These are phyloP conservation scores for Laguncularia racemosa DNA, from an alignment of 345 rosid genomes.

Conservation along the genomic window DNA sequence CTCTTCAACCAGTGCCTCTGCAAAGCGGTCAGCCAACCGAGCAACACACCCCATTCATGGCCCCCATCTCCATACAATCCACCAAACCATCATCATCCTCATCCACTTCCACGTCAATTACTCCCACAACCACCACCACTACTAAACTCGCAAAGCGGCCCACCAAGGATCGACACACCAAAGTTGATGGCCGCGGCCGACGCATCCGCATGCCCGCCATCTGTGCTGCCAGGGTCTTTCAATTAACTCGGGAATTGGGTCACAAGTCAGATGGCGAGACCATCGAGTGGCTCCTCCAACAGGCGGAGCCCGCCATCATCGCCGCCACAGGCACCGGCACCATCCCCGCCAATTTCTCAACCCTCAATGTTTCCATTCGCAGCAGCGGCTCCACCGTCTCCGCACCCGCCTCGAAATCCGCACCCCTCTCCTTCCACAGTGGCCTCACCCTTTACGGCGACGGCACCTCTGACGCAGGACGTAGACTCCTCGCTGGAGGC, in stretches of 20 bases:
- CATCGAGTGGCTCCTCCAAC: slow-evolving; percentile 76
- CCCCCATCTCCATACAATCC: slow-evolving; percentile 26
- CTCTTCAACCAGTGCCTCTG: slow-evolving; percentile 12
- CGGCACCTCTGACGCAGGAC: slow-evolving; percentile 5
- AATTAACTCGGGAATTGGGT: slow-evolving; percentile 63
- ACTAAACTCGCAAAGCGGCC: slow-evolving; percentile 43
- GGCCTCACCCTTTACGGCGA: slow-evolving; percentile 41
- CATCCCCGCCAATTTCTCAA: slow-evolving; percentile 79
- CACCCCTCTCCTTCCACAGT: slow-evolving; percentile 46
- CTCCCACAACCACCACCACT: slow-evolving; percentile 14
- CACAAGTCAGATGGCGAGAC: slow-evolving; percentile 87
- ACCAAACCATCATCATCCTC: slow-evolving; percentile 1
- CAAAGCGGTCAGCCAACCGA: neutral
- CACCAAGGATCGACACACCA: slow-evolving; percentile 73
- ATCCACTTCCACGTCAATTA: slow-evolving; percentile 1
- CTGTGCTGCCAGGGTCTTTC: slow-evolving; percentile 82
- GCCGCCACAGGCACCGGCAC: slow-evolving; percentile 80
- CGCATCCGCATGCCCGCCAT: slow-evolving; percentile 83
- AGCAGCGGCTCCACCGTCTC: slow-evolving; percentile 53
- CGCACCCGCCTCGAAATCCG: slow-evolving; percentile 47
- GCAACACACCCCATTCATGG: slow-evolving; percentile 32
- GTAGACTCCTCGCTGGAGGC: slow-evolving; percentile 19
- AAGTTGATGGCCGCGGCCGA: slow-evolving; percentile 84
- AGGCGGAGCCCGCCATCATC: slow-evolving; percentile 75
- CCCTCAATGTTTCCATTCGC: slow-evolving; percentile 62